A percentile compares a stretch with the other conserved stretches of the same genome.
phyloP scores from a whole-genome alignment of 257 asterid species.

The Salvia splendens region DNA sequence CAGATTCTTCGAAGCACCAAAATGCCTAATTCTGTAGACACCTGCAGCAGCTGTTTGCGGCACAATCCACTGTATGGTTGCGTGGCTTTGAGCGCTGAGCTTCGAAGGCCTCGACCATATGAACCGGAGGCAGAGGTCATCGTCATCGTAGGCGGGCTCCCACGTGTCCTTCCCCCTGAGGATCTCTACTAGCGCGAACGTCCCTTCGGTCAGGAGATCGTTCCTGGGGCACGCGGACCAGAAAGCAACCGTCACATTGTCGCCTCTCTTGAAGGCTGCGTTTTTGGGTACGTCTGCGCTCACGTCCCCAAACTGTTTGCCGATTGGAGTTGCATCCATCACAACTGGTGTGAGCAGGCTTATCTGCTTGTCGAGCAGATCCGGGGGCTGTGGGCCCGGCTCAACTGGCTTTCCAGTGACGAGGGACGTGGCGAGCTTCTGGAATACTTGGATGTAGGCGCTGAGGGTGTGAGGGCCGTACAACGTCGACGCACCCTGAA shows the following conservation, averaged over 20 bases:
- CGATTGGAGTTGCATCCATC: slow-evolving; percentile 67
- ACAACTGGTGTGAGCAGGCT: slow-evolving; percentile 76
- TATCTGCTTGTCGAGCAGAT: slow-evolving; percentile 70
- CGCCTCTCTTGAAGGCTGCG: slow-evolving; percentile 65
- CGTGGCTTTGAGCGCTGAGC: slow-evolving; percentile 73
- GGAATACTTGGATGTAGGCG: slow-evolving; percentile 88
- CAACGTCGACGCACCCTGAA: slow-evolving; percentile 91
- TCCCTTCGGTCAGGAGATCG: slow-evolving; percentile 97
- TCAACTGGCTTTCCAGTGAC: slow-evolving; percentile 49
- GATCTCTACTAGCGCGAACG: slow-evolving; percentile 88
- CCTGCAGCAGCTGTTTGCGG: slow-evolving; percentile 75
- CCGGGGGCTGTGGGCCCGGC: slow-evolving; percentile 84
- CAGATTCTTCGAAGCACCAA: slow-evolving; percentile 84
- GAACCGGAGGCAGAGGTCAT: slow-evolving; percentile 84
- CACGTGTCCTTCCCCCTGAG: slow-evolving; percentile 66
- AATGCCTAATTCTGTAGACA: slow-evolving; percentile 80
- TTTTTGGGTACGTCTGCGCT: slow-evolving; percentile 73
- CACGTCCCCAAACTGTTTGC: slow-evolving; percentile 69
- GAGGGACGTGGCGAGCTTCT: slow-evolving; percentile 70
- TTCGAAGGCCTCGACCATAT: slow-evolving; percentile 84
- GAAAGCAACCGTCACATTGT: slow-evolving; percentile 68
- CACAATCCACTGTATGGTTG: slow-evolving; percentile 75
- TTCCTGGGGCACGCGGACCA: slow-evolving; percentile 93
- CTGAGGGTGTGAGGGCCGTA: slow-evolving; percentile 89
- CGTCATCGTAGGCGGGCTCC: slow-evolving; percentile 87